Conservation (phyloP, 495 filamentous ascomycete genomes). For the Sporormia fimetaria region DNA sequence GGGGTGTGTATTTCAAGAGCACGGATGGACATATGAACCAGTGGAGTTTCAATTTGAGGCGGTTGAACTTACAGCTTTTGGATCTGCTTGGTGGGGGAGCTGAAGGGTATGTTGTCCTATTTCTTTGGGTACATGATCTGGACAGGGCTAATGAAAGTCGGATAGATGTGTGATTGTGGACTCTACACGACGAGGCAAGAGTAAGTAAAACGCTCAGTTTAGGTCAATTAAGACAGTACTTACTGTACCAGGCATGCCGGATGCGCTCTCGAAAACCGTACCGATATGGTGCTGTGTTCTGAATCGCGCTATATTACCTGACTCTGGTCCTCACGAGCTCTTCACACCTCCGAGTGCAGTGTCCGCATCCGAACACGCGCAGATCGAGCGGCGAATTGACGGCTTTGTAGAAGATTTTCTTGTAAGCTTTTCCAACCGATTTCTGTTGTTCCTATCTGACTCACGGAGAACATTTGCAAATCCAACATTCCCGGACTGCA, state of each 20-base stretch:
- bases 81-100: slow-evolving; percentile 43
- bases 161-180: slow-evolving; percentile 81
- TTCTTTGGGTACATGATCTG: slow-evolving; percentile 8
- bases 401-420: slow-evolving; percentile 53
- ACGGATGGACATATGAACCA: slow-evolving; percentile 87
- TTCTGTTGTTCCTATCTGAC: not conserved
- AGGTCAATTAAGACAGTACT: too few relatives aligned
- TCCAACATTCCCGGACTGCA: slow-evolving; percentile 37
- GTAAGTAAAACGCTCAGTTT: too few relatives aligned
- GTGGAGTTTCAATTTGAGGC: slow-evolving; percentile 76
- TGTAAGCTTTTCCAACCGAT: slow-evolving; percentile 26
- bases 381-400: slow-evolving; percentile 59
- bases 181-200: slow-evolving; percentile 86
- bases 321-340: slow-evolving; percentile 39
- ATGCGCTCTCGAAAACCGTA: slow-evolving; percentile 84
- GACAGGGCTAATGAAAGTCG: not conserved
- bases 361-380: slow-evolving; percentile 61
- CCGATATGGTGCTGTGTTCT: slow-evolving; percentile 86
- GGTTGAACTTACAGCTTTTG: slow-evolving; percentile 75
- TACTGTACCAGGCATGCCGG: slow-evolving; percentile 67
- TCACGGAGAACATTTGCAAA: slow-evolving; percentile 35
- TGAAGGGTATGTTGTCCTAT: slow-evolving; percentile 48
- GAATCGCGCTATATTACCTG: slow-evolving; percentile 67
- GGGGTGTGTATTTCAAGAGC: slow-evolving; percentile 89
- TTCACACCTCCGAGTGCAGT: slow-evolving; percentile 56